Conservation (phyloP, 106 monocot genomes). For the Iris macrosiphon region DNA sequence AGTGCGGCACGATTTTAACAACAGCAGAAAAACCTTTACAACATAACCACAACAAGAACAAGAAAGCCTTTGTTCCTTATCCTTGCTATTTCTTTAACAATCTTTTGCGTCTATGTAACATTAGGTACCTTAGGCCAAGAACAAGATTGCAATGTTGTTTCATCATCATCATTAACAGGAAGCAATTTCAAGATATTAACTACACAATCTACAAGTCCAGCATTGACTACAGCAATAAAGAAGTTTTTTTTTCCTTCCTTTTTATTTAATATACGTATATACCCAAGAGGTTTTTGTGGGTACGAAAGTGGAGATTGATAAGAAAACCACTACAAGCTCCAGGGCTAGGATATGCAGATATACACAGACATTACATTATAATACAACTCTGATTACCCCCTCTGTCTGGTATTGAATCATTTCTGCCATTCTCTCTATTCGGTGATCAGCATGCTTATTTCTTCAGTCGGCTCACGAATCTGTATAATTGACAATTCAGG, state of each 20-base stretch:
- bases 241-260: neutral
- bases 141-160: too few species aligned
- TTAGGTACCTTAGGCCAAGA: too few species aligned
- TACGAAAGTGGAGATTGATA: neutral
- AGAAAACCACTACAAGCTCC: neutral
- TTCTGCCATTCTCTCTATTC: constrained; percentile 2
- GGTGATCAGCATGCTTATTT: constrained; percentile 6
- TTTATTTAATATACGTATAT: neutral
- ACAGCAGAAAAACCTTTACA: too few species aligned
- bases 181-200: too few species aligned
- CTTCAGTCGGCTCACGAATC: neutral
- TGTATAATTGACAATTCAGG: neutral
- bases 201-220: too few species aligned
- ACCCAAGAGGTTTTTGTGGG: neutral
- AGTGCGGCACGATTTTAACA: too few species aligned
- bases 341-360: neutral
- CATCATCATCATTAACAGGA: too few species aligned
- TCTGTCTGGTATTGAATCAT: neutral
- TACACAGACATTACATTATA: neutral
- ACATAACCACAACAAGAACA: too few species aligned
- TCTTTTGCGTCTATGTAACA: too few species aligned
- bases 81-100: too few species aligned
- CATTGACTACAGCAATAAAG: too few species aligned
- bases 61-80: too few species aligned
- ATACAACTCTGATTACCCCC: neutral